A percentile compares a stretch with the other conserved stretches of the same genome.
Conservation (phyloP, 2,329 filamentous ascomycete species). For the Fusarium sp. region DNA sequence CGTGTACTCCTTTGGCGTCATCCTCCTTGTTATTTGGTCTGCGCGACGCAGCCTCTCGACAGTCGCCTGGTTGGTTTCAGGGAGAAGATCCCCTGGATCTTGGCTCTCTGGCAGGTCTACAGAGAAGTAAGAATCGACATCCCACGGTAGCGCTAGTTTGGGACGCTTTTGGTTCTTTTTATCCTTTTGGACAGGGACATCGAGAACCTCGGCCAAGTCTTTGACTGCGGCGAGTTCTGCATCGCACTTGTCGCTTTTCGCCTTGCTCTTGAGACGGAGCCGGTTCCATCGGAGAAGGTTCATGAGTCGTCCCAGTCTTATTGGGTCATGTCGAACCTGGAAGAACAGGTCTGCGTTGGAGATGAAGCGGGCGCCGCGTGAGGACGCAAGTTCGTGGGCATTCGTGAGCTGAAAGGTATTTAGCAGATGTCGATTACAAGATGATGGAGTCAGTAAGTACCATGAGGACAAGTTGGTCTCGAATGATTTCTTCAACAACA, state of each 20-base stretch:
- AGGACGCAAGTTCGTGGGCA: constrained; percentile 88
- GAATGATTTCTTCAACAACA: constrained; percentile 95
- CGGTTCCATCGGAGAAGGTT: constrained; percentile 98
- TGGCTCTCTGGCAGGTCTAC: constrained; percentile 85
- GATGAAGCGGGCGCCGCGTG: constrained; percentile 89
- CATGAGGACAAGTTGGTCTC: constrained; percentile 94
- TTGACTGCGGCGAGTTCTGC: constrained; percentile 68
- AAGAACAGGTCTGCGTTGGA: constrained; percentile 93
- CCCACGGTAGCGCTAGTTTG: constrained; percentile 93
- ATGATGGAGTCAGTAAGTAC: constrained; percentile 57
- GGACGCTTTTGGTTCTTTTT: constrained; percentile 71
- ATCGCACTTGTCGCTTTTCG: constrained; percentile 88
- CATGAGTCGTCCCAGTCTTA: constrained; percentile 91
- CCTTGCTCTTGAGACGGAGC: constrained; percentile 94
- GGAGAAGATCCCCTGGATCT: constrained; percentile 57
- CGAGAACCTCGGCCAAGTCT: constrained; percentile 64
- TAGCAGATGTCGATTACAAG: not conserved
- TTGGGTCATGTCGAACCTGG: constrained; percentile 92
- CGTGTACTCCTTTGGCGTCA: constrained; percentile 97
- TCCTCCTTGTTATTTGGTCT: constrained; percentile 93
- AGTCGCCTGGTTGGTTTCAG: constrained; percentile 91
- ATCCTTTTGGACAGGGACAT: constrained; percentile 73
- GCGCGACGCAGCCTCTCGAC: constrained; percentile 92
- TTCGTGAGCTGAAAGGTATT: constrained; percentile 72
- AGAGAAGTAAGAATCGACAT: constrained; percentile 87